Conservation (phyloP, 306 rosid genomes). For the Fragaria ananassa region DNA sequence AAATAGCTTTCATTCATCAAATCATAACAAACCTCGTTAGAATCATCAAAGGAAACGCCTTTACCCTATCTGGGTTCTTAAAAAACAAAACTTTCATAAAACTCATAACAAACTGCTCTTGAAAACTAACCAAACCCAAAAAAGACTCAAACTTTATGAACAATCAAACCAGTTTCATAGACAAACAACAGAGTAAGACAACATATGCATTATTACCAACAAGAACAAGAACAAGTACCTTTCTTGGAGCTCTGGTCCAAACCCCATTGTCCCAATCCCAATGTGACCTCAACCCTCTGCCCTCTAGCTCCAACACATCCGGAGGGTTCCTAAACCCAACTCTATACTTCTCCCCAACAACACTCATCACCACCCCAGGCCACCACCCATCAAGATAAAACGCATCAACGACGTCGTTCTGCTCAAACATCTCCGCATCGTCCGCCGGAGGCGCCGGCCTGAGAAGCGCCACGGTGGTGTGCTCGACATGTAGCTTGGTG, state of each 20-base stretch:
- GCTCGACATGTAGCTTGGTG: constrained; percentile 4
- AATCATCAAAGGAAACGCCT: neutral
- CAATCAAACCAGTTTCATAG: neutral
- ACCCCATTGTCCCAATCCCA: constrained; percentile 18
- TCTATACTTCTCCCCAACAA: neutral
- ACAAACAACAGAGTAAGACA: neutral
- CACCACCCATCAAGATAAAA: constrained; percentile 18
- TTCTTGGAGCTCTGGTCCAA: constrained; percentile 12
- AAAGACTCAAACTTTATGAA: neutral
- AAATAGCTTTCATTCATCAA: neutral
- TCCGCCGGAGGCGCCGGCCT: constrained; percentile 14
- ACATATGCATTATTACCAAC: neutral
- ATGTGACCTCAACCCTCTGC: constrained; percentile 11
- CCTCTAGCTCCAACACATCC: neutral
- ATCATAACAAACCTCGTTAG: neutral
- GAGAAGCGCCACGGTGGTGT: neutral
- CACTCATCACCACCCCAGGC: constrained; percentile 19
- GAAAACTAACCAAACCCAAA: neutral
- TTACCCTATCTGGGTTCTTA: neutral
- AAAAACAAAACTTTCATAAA: neutral
- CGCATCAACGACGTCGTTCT: constrained; percentile 21
- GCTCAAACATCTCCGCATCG: neutral
- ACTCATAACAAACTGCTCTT: neutral
- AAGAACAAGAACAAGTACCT: constrained; percentile 7
- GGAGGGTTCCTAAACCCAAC: constrained; percentile 25